Evolutionary conservation across 768 basidiomycete species (phyloP).

Genomic region (Leucocoprinus birnbaumii): DNA sequence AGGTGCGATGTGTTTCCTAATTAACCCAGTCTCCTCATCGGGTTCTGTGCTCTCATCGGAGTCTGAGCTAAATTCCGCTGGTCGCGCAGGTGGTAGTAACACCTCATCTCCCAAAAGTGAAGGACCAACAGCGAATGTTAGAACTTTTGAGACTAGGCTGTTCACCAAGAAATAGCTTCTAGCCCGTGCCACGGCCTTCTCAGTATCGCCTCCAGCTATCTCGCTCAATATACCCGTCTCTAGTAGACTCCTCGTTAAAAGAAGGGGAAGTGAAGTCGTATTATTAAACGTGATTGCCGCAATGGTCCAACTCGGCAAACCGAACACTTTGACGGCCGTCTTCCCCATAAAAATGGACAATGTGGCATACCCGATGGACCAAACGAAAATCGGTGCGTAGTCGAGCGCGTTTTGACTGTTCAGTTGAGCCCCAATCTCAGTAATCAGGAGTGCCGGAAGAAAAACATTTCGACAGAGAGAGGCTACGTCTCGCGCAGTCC

Average conservation of each 20-base stretch:
- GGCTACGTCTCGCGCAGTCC: conserved; percentile 9
- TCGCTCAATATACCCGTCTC: conserved; percentile 4
- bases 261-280: conserved; percentile 10
- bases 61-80: background rate
- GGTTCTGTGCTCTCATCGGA: background rate
- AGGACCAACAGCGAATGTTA: conserved; percentile 9
- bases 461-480: conserved; percentile 11
- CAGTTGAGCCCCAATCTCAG: conserved; percentile 8
- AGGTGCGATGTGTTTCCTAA: background rate
- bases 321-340: conserved; percentile 1
- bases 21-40: background rate
- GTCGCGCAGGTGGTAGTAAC: background rate
- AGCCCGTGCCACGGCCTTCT: conserved; percentile 8
- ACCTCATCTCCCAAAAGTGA: background rate
- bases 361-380: conserved; percentile 4
- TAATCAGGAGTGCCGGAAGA: conserved; percentile 13
- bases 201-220: conserved; percentile 3
- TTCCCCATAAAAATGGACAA: conserved; percentile 5
- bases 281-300: conserved; percentile 12
- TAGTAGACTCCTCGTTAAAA: conserved; percentile 10
- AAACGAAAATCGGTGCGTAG: conserved; percentile 9
- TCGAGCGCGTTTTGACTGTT: background rate
- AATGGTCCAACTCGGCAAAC: conserved; percentile 10
- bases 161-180: conserved; percentile 13
- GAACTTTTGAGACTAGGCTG: conserved; percentile 12